Base-by-base conservation (phyloP, 2,329 filamentous ascomycete species). In the Aspergillus sp. region DNA sequence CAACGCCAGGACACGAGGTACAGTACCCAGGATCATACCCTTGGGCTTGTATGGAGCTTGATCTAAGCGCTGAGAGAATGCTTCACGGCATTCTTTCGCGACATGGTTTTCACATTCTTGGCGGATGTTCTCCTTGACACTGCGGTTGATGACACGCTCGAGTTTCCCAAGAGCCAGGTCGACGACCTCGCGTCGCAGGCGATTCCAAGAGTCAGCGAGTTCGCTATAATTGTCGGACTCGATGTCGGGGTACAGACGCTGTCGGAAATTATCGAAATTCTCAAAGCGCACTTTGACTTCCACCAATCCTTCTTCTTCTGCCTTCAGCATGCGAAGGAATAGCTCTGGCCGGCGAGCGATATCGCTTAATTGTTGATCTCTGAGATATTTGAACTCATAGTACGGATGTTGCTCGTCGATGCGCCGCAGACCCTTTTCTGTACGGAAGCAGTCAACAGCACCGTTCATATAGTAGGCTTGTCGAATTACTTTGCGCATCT, bases 311-410 rank as follows among this genome's bases (percentile, higher is more conserved):
- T 99, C 95, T 71, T 95, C 91, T 76, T 99, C 95, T 1, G 95
- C 95, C 75, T 93, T 96, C 76, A 98, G 88, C 95, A 99, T 99
- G 79, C 96, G 94, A 59, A 99, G 81, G 75, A 95, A 99, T 28
- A 97, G 83, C 66, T 97, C 93, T 1, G 95, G 95, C 57, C 91
- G 89, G 56, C 88, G 87, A 3, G 92, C 90, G 62, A 98, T 86
- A 67, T 95, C 91, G 47, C 83, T 82, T 64, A 97, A 90, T 7
- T 91, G 91, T 77, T 97, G 93, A 70, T 95, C 93, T 66, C 92
- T 88, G 22, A 99, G 84, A 70, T 99, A 99, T 77, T 99, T 97
- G 81, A 99, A 92, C 77, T 98, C 95, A 74, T 98, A 98, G 77
- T 96, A 98, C 0, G 93, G 92, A 72, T 98, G 93, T 25, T 95